Percentiles rank a stretch among this genome's conserved stretches.
Conservation (phyloP, 2,329 filamentous ascomycete species). For the Paracamarosporium sp. region DNA sequence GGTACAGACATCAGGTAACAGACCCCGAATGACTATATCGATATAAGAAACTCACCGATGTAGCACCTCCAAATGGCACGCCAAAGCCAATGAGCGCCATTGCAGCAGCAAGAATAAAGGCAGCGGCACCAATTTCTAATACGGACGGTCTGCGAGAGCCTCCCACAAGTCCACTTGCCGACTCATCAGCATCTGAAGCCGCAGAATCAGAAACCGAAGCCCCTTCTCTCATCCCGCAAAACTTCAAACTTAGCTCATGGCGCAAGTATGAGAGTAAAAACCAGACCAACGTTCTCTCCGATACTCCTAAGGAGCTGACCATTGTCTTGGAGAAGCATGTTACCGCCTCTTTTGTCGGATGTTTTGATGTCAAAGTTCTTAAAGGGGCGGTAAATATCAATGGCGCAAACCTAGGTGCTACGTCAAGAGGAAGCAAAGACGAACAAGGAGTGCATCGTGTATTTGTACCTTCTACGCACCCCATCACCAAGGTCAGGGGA, state of each 20-base stretch:
- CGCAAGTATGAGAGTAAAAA: slow-evolving; percentile 26
- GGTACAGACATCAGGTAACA: slow-evolving; percentile 16
- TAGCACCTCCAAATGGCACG: slow-evolving; percentile 14
- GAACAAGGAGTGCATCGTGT: slow-evolving; percentile 54
- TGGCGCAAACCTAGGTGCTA: slow-evolving; percentile 66
- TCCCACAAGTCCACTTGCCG: slow-evolving; percentile 22
- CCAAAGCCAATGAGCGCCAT: slow-evolving; percentile 40
- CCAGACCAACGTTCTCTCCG: slow-evolving; percentile 26
- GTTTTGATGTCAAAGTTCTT: slow-evolving; percentile 68
- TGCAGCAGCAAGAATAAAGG: slow-evolving; percentile 39
- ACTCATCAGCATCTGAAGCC: slow-evolving; percentile 20
- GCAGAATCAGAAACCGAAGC: slow-evolving; percentile 28
- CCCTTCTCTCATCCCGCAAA: slow-evolving; percentile 16
- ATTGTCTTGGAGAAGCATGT: slow-evolving; percentile 39
- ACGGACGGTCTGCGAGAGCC: slow-evolving; percentile 19
- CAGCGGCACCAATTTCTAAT: slow-evolving; percentile 21
- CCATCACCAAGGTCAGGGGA: slow-evolving; percentile 67
- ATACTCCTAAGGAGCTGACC: slow-evolving; percentile 32
- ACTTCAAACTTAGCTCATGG: slow-evolving; percentile 42
- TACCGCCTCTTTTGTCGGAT: slow-evolving; percentile 61
- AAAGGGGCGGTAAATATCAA: slow-evolving; percentile 70
- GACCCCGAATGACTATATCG: not conserved
- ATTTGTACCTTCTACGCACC: slow-evolving; percentile 72
- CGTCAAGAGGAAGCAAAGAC: slow-evolving; percentile 21
- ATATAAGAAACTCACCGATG: slow-evolving; percentile 6